Conservation (phyloP, 2,329 filamentous ascomycete species). For the Aspergillus floridensis region DNA sequence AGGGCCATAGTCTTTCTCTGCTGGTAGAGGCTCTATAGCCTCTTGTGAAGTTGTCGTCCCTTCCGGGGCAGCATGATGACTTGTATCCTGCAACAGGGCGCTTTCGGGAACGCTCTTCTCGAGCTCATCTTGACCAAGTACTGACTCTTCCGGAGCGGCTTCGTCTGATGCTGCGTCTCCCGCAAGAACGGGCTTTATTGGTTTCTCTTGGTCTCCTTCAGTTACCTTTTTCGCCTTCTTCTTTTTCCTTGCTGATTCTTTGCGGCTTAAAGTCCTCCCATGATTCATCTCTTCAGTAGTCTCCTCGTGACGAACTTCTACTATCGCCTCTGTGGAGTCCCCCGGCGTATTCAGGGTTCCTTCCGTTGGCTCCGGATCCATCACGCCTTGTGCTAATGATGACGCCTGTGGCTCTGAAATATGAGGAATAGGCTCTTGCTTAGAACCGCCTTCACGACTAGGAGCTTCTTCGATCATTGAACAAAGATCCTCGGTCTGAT, state of each 20-base stretch:
- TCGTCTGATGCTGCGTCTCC: constrained; percentile 9
- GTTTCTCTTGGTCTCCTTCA: constrained; percentile 9
- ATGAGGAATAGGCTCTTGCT: not conserved
- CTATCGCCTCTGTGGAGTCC: not conserved
- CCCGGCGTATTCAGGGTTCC: not conserved
- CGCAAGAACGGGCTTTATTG: not conserved
- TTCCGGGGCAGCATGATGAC: not conserved
- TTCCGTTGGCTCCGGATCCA: not conserved
- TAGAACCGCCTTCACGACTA: not conserved
- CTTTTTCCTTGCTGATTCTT: constrained; percentile 22
- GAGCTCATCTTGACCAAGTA: not conserved
- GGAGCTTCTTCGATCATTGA: not conserved
- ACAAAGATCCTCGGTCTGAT: not conserved
- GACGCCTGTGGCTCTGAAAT: not conserved
- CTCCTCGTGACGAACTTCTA: not conserved
- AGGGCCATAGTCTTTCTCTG: not conserved
- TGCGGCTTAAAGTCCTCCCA: constrained; percentile 8
- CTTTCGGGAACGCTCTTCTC: not conserved
- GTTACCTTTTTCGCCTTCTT: constrained; percentile 22
- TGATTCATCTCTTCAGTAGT: constrained; percentile 5
- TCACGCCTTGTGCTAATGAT: not conserved
- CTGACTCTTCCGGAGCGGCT: not conserved
- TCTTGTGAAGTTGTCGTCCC: not conserved
- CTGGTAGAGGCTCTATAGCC: not conserved
- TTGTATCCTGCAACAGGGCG: not conserved